These are phyloP conservation scores for Cicer bijugum DNA, from an alignment of 306 rosid genomes.

Conservation along the genomic window DNA sequence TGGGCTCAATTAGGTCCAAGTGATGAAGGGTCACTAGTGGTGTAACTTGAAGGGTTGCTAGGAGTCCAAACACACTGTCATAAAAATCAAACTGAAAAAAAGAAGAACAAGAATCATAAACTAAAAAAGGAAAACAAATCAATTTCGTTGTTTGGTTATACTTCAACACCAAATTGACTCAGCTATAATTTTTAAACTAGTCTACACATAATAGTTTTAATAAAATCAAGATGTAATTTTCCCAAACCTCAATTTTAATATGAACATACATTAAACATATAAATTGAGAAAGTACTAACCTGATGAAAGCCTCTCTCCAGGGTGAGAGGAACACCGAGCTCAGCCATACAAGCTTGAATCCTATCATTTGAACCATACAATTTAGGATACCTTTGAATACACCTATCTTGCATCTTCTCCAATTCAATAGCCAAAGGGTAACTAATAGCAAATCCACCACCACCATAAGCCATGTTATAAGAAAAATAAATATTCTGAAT, in stretches of 20 bases:
- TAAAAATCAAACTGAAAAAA: conserved; percentile 61
- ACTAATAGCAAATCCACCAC: conserved; percentile 79
- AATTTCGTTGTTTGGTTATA: no score
- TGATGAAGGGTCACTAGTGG: conserved; percentile 74
- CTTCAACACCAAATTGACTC: no score
- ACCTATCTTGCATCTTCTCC: conserved; percentile 66
- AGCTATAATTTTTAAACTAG: no score
- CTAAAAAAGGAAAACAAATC: no score
- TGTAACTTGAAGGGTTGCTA: conserved; percentile 67
- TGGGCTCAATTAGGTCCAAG: conserved; percentile 66
- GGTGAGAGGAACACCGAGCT: conserved; percentile 80
- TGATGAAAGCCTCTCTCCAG: conserved; percentile 72
- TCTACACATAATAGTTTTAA: no score
- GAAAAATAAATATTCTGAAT: conserved; percentile 64
- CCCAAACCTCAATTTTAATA: no score
- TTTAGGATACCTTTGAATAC: conserved; percentile 58
- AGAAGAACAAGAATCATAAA: not conserved
- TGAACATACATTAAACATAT: no score
- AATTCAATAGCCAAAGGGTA: conserved; percentile 58
- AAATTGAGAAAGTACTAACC: conserved; percentile 46
- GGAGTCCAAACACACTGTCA: conserved; percentile 67
- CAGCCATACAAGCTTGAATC: conserved; percentile 82
- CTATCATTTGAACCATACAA: conserved; percentile 70
- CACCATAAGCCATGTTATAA: conserved; percentile 72
- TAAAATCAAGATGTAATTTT: no score